Evolutionary conservation across 768 basidiomycete species (phyloP).

Genomic region (Suillus weaverae): DNA sequence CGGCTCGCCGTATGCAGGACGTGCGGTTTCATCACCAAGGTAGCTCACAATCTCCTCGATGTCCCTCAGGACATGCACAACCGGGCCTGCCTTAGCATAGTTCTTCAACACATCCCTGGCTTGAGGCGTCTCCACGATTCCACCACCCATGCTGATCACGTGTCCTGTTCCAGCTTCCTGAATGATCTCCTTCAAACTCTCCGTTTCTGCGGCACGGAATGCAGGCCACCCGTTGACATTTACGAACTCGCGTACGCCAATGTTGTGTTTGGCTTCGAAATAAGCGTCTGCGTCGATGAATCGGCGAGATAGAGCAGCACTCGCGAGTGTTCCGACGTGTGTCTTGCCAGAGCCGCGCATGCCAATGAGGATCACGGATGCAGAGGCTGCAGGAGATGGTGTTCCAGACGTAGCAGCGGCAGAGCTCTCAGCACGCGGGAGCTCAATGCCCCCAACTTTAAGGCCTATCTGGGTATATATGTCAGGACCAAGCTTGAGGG

Average conservation of each 20-base stretch:
- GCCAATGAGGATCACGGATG: conserved; percentile 79
- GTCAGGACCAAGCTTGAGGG: not conserved
- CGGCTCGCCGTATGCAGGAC: conserved; percentile 89
- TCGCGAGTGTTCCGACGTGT: conserved; percentile 78
- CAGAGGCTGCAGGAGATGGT: conserved; percentile 35
- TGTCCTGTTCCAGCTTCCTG: conserved; percentile 52
- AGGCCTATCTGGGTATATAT: conserved; percentile 72
- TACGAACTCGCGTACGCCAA: conserved; percentile 74
- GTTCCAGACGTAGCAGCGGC: conserved; percentile 44
- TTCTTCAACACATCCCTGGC: conserved; percentile 71
- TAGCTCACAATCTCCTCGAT: conserved; percentile 81
- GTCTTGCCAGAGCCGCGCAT: conserved; percentile 99
- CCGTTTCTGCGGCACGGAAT: conserved; percentile 81
- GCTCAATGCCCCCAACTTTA: conserved; percentile 81
- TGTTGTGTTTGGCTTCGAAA: conserved; percentile 65
- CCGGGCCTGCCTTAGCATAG: conserved; percentile 58
- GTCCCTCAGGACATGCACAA: conserved; percentile 83
- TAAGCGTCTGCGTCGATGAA: conserved; percentile 83
- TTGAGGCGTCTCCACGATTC: conserved; percentile 83
- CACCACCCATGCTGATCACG: conserved; percentile 91
- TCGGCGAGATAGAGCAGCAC: conserved; percentile 67
- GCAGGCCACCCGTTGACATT: conserved; percentile 82
- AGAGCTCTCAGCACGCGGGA: conserved; percentile 39
- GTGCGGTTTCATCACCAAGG: conserved; percentile 67
- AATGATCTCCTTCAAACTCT: conserved; percentile 68